A percentile compares a stretch with the other conserved stretches of the same genome.
phyloP scores from a whole-genome alignment of 305 asterid genomes.

The Fraxinus sp. region DNA sequence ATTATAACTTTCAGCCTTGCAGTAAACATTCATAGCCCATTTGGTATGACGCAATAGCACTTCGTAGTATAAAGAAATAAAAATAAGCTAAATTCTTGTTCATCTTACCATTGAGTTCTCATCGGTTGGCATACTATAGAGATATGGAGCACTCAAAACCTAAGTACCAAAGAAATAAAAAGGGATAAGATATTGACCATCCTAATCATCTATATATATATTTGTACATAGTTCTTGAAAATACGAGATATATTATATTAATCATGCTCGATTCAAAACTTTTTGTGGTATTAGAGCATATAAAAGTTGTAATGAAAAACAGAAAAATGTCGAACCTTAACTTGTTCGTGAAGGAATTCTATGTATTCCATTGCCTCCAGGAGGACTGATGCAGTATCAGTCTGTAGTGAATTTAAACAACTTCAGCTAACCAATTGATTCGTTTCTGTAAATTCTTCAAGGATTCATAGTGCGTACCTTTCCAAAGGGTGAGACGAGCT shows the following conservation, averaged over 20 bases:
- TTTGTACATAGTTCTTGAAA: background rate
- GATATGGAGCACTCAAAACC: constrained; percentile 87
- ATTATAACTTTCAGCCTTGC: background rate
- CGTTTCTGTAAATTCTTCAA: background rate
- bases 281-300: background rate
- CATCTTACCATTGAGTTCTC: background rate
- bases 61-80: background rate
- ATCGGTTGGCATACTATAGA: constrained; percentile 33
- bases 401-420: constrained; percentile 38
- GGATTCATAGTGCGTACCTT: constrained; percentile 43
- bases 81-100: background rate
- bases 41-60: background rate
- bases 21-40: background rate
- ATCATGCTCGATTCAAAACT: background rate
- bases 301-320: background rate
- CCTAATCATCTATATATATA: background rate
- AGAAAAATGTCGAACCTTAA: constrained; percentile 49
- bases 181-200: background rate
- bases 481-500: constrained; percentile 88
- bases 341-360: constrained; percentile 83
- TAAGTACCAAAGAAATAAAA: constrained; percentile 22
- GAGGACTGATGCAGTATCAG: constrained; percentile 92
- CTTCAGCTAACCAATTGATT: background rate
- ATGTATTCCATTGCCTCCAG: constrained; percentile 79
- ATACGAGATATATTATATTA: background rate